Percentiles rank a stretch among this genome's conserved stretches.
Evolutionary conservation across 257 asterid genomes (phyloP).

Genomic region (Scutellaria minor): DNA sequence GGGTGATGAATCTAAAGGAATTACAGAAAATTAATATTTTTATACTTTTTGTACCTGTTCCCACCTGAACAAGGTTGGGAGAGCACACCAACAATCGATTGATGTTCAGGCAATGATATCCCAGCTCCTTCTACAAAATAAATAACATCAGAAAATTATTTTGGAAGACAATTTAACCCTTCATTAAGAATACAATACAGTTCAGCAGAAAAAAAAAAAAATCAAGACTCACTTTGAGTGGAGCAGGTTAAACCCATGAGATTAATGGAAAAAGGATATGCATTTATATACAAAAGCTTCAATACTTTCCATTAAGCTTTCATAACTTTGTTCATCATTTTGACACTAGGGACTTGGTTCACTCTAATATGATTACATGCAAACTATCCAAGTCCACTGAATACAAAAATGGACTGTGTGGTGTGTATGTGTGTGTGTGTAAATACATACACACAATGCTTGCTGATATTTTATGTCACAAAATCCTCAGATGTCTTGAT

Average conservation of each 20-base stretch:
- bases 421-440: too few species aligned
- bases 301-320: slow-evolving; percentile 28
- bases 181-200: slow-evolving; percentile 19
- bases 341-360: not conserved
- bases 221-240: slow-evolving; percentile 5
- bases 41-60: slow-evolving; percentile 59
- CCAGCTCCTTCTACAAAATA: slow-evolving; percentile 76
- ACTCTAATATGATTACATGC: not conserved
- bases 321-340: slow-evolving; percentile 22
- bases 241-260: slow-evolving; percentile 28
- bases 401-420: not conserved
- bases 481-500: slow-evolving; percentile 25
- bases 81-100: slow-evolving; percentile 84
- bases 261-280: slow-evolving; percentile 12
- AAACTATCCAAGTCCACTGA: slow-evolving; percentile 6
- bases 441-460: not conserved
- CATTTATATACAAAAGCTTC: not conserved
- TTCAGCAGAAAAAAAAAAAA: not conserved
- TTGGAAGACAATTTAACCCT: slow-evolving; percentile 19
- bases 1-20: slow-evolving; percentile 17
- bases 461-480: slow-evolving; percentile 14
- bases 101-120: slow-evolving; percentile 64
- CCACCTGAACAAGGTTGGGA: slow-evolving; percentile 83
- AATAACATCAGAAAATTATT: slow-evolving; percentile 23
- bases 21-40: slow-evolving; percentile 25